Conservation (phyloP, 2,329 filamentous ascomycete species). For the Podosphaera xanthii region DNA sequence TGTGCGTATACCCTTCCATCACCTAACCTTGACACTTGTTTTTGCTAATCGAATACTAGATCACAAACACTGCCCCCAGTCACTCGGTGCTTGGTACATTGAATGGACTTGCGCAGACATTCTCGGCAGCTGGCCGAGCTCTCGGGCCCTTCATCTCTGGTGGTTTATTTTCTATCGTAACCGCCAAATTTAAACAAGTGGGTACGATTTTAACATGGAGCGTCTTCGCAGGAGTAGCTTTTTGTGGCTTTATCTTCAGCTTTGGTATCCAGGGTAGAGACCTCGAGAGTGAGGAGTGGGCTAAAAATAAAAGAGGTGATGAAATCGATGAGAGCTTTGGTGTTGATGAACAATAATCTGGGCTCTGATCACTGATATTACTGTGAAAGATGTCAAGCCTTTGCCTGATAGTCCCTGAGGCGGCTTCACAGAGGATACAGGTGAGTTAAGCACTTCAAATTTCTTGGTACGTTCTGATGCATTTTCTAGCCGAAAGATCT, state of each 20-base stretch:
- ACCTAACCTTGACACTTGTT: background rate
- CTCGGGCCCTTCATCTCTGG: constrained; percentile 77
- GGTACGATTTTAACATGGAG: constrained; percentile 75
- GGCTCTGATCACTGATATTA: background rate
- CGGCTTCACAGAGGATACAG: background rate
- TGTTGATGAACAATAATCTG: background rate
- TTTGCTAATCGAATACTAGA: constrained; percentile 24
- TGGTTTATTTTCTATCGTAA: constrained; percentile 60
- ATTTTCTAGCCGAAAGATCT: too few species aligned
- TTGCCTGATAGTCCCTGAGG: background rate
- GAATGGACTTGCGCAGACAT: constrained; percentile 81
- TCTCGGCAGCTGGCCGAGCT: constrained; percentile 75
- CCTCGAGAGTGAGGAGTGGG: constrained; percentile 33
- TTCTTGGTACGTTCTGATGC: too few species aligned
- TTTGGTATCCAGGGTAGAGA: constrained; percentile 48
- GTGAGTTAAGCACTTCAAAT: background rate
- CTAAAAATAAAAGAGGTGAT: constrained; percentile 8
- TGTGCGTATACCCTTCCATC: constrained; percentile 26
- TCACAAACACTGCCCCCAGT: constrained; percentile 81
- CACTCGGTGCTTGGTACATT: constrained; percentile 69
- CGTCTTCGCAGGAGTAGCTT: constrained; percentile 61
- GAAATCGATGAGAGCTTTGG: constrained; percentile 6
- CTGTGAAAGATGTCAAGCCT: background rate
- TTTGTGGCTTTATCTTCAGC: constrained; percentile 59
- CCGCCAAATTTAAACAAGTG: constrained; percentile 43